Evolutionary conservation across 2,329 filamentous ascomycete genomes (phyloP), one percentile per base, ranked within the genome.

Genomic region (Sclerotinia spermophila): DNA sequence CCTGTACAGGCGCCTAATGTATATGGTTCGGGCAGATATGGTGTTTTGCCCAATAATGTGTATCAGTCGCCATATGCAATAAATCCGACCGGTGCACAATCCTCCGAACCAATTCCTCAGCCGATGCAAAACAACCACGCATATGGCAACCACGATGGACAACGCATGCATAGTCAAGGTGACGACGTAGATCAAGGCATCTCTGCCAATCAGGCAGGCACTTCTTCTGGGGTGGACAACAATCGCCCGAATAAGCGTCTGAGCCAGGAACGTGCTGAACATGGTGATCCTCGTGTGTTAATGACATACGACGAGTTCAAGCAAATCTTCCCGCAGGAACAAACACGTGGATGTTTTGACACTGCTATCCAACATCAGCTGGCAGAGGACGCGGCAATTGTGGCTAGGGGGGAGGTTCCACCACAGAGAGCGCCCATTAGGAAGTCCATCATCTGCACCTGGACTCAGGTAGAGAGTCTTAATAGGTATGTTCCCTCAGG

Each of bases 71-170:
- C 48, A 27, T 8, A 27, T 30, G 0, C 6, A 13, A 27, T 30
- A 6, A 15, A 0, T 0, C 13, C 27, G 5, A 3, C 1, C 2
- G n/a, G 4, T n/a, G 24, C 10, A 13, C 10, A 48, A 1, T 5
- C 0, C 10, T 4, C 2, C 4, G 8, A 48, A 10, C 45, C 45
- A 19, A 0, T 1, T 11, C 1, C 2, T 24, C 21, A n/a, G 45
- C 24, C 8, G n/a, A 48, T 48, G 21, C 45, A 48, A 2, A 13
- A 1, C n/a, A n/a, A n/a, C n/a, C n/a, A n/a, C n/a, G n/a, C n/a
- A n/a, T n/a, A n/a, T n/a, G 48, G 13, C 2, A 17, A 51, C 48
- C 27, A 7, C 2, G 48, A 17, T 15, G 0, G 1, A 51, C 24
- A 2, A 15, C n/a, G 0, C 48, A 1, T 0, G 48, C 11, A 51